Base-by-base conservation (phyloP, 345 rosid species). In the Anacardium occidentale region DNA sequence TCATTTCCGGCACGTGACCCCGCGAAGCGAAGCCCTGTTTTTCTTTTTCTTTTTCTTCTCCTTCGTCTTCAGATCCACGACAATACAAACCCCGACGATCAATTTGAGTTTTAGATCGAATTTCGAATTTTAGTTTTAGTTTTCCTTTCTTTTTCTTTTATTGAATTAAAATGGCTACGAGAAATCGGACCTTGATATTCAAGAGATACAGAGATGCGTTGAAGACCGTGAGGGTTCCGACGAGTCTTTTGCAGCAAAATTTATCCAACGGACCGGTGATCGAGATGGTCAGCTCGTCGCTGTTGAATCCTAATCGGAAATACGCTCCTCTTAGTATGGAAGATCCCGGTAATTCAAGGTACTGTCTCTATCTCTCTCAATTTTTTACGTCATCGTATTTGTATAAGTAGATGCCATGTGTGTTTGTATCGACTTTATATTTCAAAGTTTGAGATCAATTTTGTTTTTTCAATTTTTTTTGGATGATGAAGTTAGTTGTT, bases 331-430 rank as follows among this genome's bases (percentile, higher is more conserved):
- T 96, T 24, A 87, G 96, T 55, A 91, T 97, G 10, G 94, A 93
- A 22, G 98, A 96, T 86, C 94, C 93, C 32, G 92, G 91, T 15
- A 87, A 83, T 81, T 87, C 93, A 9, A 88, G 98, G 96, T 96
- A 74, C 50, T 1, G 10, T 58, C 42, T 45, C n/a, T 47, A 18
- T 62, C 22, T 20, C 17, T 20, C 21, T n/a, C 42, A 37, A 37
- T 37, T 5, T 37, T 6, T 37, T 37, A 37, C 42, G 42, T 37
- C 42, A 9, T 37, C 7, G 8, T 37, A 37, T 37, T 37, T 37
- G 42, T 50, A n/a, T 1, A 10, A 47, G 18, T 50, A 50, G 53
- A 50, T 47, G 51, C 2, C 0, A 11, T 11, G 51, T 2, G 3
- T 47, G 17, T 26, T 59, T 26, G 13, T 5, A 1, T 59, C 7